Percentiles rank a stretch among this genome's conserved stretches.
These are phyloP conservation scores for Hansenula sp. DNA, from an alignment of 1,139 yeast genomes.

Conservation along the genomic window DNA sequence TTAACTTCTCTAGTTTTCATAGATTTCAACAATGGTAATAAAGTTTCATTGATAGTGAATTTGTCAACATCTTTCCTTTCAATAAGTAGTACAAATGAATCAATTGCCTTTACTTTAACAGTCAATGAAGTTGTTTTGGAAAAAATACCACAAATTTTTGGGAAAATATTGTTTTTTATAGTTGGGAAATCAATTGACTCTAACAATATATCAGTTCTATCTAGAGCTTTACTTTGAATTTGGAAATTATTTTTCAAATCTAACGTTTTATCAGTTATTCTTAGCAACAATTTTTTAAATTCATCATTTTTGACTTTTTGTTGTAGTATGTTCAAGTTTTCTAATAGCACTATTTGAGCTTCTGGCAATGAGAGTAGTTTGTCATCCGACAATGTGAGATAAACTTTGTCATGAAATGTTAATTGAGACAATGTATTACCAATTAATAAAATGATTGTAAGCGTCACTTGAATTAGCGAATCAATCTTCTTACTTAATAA, in stretches of 20 bases:
- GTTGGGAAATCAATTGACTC: conserved; percentile 64
- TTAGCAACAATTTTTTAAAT: conserved; percentile 36
- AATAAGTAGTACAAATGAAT: conserved; percentile 57
- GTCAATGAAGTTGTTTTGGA: conserved; percentile 79
- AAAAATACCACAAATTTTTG: conserved; percentile 67
- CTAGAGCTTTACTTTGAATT: conserved; percentile 56
- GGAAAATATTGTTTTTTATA: conserved; percentile 70
- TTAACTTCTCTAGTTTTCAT: conserved; percentile 77
- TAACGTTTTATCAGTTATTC: conserved; percentile 17
- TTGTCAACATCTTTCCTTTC: conserved; percentile 63
- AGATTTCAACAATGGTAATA: conserved; percentile 69
- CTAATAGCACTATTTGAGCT: conserved; percentile 49
- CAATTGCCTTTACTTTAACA: conserved; percentile 69
- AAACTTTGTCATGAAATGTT: conserved; percentile 71
- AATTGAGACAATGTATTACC: conserved; percentile 69
- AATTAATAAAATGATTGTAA: conserved; percentile 58
- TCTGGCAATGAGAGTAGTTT: conserved; percentile 44
- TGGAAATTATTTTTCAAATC: conserved; percentile 25
- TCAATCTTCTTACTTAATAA: conserved; percentile 30
- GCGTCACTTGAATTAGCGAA: conserved; percentile 48
- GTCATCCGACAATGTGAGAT: conserved; percentile 41
- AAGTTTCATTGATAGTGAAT: conserved; percentile 67
- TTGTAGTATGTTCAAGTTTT: conserved; percentile 49
- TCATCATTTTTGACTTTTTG: conserved; percentile 42
- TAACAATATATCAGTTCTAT: conserved; percentile 40